Percentiles rank a stretch among this genome's conserved stretches.
phyloP scores from a whole-genome alignment of 345 rosid genomes.

The Noccaea bulbosa region DNA sequence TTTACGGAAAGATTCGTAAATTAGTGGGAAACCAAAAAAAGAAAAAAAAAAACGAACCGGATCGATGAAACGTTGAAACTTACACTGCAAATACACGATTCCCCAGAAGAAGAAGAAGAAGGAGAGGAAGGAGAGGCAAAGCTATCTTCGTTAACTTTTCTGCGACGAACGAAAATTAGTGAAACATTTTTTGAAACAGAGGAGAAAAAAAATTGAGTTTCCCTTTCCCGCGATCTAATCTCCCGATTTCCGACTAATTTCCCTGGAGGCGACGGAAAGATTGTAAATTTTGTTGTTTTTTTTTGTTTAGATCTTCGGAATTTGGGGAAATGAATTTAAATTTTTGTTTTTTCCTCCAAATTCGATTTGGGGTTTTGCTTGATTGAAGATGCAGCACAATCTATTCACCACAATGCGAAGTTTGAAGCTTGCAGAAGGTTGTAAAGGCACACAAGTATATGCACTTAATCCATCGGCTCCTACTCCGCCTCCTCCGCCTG shows the following conservation, averaged over 20 bases:
- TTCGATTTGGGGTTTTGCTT: conserved; percentile 8
- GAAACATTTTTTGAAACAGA: neutral
- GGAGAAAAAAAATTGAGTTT: neutral
- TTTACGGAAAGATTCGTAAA: conserved; percentile 37
- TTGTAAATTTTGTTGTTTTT: conserved; percentile 6
- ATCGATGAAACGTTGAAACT: conserved; percentile 37
- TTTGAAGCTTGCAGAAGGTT: conserved; percentile 78
- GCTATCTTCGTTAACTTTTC: conserved; percentile 13
- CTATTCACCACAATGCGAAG: conserved; percentile 86
- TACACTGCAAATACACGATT: conserved; percentile 42
- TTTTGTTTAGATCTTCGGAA: conserved; percentile 28
- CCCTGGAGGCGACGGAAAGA: conserved; percentile 13
- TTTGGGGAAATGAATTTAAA: conserved; percentile 23
- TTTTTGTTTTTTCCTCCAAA: neutral
- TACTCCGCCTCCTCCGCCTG: conserved; percentile 34
- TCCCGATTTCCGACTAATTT: neutral
- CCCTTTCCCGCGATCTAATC: conserved; percentile 23
- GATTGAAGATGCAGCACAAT: conserved; percentile 75
- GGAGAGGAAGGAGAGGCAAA: conserved; percentile 23
- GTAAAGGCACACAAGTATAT: conserved; percentile 74
- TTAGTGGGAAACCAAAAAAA: conserved; percentile 1
- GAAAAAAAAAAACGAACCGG: conserved; percentile 21
- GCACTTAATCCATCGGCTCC: conserved; percentile 59
- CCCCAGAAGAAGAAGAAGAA: conserved; percentile 20
- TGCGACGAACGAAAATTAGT: neutral